Evolutionary conservation across 495 filamentous ascomycete genomes (phyloP), one percentile per base, ranked within the genome.

Genomic region (Neurospora africana): DNA sequence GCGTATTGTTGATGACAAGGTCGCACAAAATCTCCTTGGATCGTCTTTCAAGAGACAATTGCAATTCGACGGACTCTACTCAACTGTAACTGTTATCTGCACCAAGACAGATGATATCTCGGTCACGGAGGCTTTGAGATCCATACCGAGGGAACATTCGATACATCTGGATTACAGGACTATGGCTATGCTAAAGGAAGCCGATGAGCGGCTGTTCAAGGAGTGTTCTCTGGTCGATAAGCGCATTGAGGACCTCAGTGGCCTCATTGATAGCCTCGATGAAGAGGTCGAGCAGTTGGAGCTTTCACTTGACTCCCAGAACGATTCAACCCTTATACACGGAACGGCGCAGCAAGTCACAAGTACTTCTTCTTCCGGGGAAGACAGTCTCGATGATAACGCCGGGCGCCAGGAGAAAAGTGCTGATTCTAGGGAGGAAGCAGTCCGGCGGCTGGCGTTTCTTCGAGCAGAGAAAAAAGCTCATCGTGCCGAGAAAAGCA

Each of bases 101-200:
- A 87, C 86, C 43, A 92, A 91, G 77, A 90, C 88, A 5, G 90
- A 92, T 78, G 90, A 91, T 68, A 91, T 91, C 69, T 86, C 82
- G 39, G 75, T 76, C 41, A 77, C 72, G 2, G 82, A 85, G 70
- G 75, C 73, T 10, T n/a, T 75, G 1, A 75, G 76, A 17, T 61
- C 30, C 6, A 67, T 82, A 68, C 70, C 70, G n/a, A 74, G 88
- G 5, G 83, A 79, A 2, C 44, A 53, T 43, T 9, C 41, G 7
- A 9, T 43, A 43, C 41, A n/a, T 43, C 41, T n/a, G 41, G 41
- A 43, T 43, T 43, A n/a, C 41, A n/a, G 19, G 41, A n/a, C 41
- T 2, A n/a, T 43, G 41, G 41, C 41, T 43, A n/a, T 19, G 2
- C 41, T 43, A 9, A n/a, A 43, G 41, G 19, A 43, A 43, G 19